phyloP scores from a whole-genome alignment of 176 grass and related monocot species.

The Triticum aestivum region DNA sequence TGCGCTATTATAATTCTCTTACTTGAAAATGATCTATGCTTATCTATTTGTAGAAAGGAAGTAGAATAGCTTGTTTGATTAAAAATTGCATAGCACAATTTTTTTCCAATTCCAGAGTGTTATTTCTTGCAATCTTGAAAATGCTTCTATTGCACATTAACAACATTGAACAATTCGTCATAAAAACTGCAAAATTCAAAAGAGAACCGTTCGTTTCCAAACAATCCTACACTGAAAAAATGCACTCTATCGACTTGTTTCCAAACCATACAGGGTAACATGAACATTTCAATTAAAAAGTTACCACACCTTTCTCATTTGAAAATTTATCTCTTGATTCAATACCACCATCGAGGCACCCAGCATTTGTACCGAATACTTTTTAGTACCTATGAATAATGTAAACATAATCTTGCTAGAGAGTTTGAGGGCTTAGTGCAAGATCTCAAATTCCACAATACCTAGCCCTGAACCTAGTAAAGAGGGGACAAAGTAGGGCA shows the following conservation, averaged over 20 bases:
- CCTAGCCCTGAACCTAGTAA: background rate
- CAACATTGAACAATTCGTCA: background rate
- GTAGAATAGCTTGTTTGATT: background rate
- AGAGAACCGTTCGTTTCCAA: no score
- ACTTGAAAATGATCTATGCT: background rate
- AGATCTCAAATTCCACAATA: background rate
- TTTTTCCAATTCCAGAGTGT: background rate
- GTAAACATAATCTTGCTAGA: background rate
- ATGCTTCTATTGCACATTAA: background rate
- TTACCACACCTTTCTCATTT: background rate
- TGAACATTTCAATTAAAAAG: background rate
- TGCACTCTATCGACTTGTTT: background rate
- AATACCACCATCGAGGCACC: background rate
- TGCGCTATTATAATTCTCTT: background rate
- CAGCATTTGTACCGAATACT: background rate
- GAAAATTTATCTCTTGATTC: background rate
- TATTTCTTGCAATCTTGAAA: background rate
- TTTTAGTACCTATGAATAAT: background rate
- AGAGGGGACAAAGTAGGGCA: no score
- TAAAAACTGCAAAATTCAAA: background rate
- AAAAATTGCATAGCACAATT: no score
- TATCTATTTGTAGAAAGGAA: background rate
- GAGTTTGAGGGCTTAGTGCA: background rate
- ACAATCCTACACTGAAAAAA: no score
- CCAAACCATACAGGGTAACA: background rate